Evolutionary conservation across 768 basidiomycete genomes (phyloP).

Genomic region (Naganishia randhawae): DNA sequence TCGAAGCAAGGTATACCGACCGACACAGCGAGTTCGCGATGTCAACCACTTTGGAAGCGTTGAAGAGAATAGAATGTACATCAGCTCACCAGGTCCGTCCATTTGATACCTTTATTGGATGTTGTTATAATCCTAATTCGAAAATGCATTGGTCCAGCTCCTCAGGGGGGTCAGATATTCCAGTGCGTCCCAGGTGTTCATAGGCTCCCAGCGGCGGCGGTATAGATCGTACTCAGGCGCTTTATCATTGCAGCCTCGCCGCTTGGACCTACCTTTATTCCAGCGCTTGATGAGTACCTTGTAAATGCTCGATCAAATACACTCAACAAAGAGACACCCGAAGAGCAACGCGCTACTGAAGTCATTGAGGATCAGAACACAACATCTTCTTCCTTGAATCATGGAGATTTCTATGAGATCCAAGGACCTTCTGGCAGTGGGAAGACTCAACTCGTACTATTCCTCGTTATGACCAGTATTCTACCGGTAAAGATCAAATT

Average conservation of each 20-base stretch:
- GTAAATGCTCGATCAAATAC: background rate
- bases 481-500: constrained; percentile 12
- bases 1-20: background rate
- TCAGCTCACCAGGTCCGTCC: constrained; percentile 13
- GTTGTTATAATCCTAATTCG: background rate
- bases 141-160: background rate
- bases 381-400: constrained; percentile 23
- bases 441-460: constrained; percentile 23
- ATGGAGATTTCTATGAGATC: constrained; percentile 29
- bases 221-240: background rate
- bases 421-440: constrained; percentile 30
- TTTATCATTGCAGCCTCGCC: constrained; percentile 19
- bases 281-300: constrained; percentile 26
- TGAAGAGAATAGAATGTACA: constrained; percentile 13
- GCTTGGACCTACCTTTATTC: constrained; percentile 27
- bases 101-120: background rate
- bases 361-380: background rate
- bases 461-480: constrained; percentile 28
- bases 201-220: background rate
- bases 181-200: background rate
- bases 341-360: background rate
- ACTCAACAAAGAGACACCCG: background rate
- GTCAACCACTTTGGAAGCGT: constrained; percentile 11
- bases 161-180: constrained; percentile 9
- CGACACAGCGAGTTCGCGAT: background rate